These are phyloP conservation scores for Tylopilus intermedius DNA, from an alignment of 768 basidiomycete genomes.

Conservation along the genomic window DNA sequence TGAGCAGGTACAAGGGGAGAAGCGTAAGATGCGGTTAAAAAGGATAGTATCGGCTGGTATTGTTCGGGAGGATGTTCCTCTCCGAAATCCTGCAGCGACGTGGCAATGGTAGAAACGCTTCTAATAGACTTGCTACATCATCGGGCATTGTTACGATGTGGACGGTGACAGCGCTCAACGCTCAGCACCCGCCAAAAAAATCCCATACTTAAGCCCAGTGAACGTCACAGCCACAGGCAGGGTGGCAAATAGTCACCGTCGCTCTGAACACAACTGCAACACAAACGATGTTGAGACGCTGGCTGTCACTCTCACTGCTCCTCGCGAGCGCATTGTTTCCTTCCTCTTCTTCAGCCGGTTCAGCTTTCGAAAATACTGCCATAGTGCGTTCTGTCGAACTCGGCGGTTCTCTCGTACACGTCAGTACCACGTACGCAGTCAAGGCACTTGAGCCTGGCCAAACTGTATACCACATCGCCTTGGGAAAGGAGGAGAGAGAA, in stretches of 20 bases:
- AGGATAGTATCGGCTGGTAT: constrained; percentile 76
- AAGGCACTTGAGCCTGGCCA: constrained; percentile 62
- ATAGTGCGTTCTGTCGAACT: constrained; percentile 87
- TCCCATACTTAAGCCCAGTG: no score
- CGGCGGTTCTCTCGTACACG: constrained; percentile 80
- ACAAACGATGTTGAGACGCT: constrained; percentile 40
- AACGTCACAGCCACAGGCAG: constrained; percentile 13
- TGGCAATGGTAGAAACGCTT: constrained; percentile 65
- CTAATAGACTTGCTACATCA: no score
- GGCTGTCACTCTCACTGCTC: constrained; percentile 45
- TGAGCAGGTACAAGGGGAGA: constrained; percentile 59
- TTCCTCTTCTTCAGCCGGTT: constrained; percentile 36
- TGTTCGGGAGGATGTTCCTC: constrained; percentile 73
- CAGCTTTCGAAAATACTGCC: constrained; percentile 81
- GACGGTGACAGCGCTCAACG: no score
- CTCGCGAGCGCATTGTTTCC: constrained; percentile 38
- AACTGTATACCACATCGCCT: constrained; percentile 61
- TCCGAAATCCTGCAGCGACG: constrained; percentile 63
- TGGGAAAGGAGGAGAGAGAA: constrained; percentile 56
- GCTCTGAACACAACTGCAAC: constrained; percentile 23
- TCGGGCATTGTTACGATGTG: no score
- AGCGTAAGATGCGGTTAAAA: constrained; percentile 62
- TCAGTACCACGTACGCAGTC: constrained; percentile 85
- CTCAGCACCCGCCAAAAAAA: no score
- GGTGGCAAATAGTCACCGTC: constrained; percentile 16